These are phyloP conservation scores for Rhodamnia argentea DNA, from an alignment of 345 rosid species.

Conservation along the genomic window DNA sequence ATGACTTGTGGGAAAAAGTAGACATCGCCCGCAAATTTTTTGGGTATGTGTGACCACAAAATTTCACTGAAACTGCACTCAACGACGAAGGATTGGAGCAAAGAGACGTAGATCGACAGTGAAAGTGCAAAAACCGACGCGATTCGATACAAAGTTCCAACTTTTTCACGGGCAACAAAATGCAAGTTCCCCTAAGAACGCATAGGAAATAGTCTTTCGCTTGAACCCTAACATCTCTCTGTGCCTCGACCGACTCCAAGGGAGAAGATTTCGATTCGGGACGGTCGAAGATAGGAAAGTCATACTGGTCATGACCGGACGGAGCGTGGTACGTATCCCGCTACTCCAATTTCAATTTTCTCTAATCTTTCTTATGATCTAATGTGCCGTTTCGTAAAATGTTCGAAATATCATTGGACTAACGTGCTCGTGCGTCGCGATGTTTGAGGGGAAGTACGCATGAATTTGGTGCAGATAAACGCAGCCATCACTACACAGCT, in stretches of 20 bases:
- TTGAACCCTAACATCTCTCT: neutral
- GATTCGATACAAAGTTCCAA: no score
- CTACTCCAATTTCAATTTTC: no score
- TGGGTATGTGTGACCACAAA: neutral
- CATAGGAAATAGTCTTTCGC: no score
- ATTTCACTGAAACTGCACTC: neutral
- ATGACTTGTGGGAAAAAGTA: neutral
- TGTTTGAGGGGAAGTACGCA: neutral
- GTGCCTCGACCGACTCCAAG: neutral
- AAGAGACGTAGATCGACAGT: neutral
- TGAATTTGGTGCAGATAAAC: constrained; percentile 2
- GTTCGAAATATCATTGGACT: neutral
- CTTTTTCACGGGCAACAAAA: neutral
- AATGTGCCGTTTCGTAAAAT: neutral
- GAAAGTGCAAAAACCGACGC: neutral
- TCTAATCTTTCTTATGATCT: neutral
- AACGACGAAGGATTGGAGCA: neutral
- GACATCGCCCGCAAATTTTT: neutral
- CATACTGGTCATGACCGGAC: constrained; percentile 15
- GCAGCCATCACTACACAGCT: constrained; percentile 9
- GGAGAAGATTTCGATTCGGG: constrained; percentile 11
- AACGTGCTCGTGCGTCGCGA: neutral
- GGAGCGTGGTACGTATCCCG: constrained; percentile 4
- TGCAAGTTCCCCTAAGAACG: neutral
- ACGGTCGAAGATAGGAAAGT: constrained; percentile 1